Evolutionary conservation across 768 basidiomycete genomes (phyloP).

Genomic region (Tubosaeta sp.): DNA sequence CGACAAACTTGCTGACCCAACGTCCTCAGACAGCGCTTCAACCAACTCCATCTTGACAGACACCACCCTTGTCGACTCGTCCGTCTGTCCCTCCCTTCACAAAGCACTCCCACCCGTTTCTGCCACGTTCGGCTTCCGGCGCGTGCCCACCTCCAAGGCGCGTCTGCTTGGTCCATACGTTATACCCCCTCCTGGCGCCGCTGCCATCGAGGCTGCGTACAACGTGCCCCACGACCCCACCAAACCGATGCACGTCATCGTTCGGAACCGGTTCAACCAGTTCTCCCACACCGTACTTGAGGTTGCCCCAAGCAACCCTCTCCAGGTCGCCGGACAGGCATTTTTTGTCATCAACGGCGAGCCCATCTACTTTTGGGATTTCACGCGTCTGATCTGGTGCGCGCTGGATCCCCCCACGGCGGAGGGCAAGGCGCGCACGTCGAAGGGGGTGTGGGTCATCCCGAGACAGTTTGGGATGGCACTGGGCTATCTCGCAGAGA

Average conservation of each 20-base stretch:
- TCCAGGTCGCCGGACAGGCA: conserved; percentile 85
- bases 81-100: conserved; percentile 39
- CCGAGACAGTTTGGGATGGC: conserved; percentile 63
- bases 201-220: conserved; percentile 55
- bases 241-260: conserved; percentile 46
- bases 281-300: conserved; percentile 58
- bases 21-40: conserved; percentile 32
- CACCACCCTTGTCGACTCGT: conserved; percentile 37
- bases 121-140: conserved; percentile 55
- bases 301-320: conserved; percentile 47
- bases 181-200: conserved; percentile 54
- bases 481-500: conserved; percentile 70
- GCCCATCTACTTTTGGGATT: conserved; percentile 95
- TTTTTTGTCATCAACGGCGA: conserved; percentile 99
- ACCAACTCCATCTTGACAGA: conserved; percentile 20
- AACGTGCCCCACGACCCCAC: conserved; percentile 38
- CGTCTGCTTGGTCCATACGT: conserved; percentile 83
- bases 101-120: conserved; percentile 58
- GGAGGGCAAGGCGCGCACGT: conserved; percentile 40
- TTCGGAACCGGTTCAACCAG: conserved; percentile 80
- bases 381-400: conserved; percentile 76
- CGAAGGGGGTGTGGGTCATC: conserved; percentile 43
- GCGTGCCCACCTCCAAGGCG: conserved; percentile 74
- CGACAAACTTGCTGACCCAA: conserved; percentile 65
- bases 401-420: conserved; percentile 50